Conservation (phyloP, 306 rosid genomes). For the Urtica urens region DNA sequence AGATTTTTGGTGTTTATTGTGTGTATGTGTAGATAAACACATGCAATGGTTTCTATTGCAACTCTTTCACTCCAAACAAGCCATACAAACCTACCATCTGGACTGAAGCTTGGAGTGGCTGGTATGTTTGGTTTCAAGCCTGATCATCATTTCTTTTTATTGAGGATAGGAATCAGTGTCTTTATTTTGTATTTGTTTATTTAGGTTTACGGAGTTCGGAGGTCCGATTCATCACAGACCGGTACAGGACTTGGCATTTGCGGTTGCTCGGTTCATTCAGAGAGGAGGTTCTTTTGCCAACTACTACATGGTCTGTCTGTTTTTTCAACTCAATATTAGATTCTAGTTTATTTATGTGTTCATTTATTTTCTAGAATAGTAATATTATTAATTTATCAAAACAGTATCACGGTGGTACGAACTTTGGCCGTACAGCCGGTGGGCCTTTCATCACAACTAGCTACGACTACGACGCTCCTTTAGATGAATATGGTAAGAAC, state of each 20-base stretch:
- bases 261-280: slow-evolving; percentile 69
- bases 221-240: slow-evolving; percentile 81
- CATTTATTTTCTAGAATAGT: neutral
- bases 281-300: slow-evolving; percentile 92
- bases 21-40: slow-evolving; percentile 68
- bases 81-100: slow-evolving; percentile 90
- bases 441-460: slow-evolving; percentile 98
- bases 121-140: slow-evolving; percentile 42
- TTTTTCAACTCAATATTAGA: slow-evolving; percentile 2
- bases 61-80: slow-evolving; percentile 75
- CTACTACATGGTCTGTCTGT: slow-evolving; percentile 81
- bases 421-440: slow-evolving; percentile 97
- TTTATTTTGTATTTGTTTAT: slow-evolving; percentile 12
- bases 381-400: neutral
- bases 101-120: slow-evolving; percentile 99
- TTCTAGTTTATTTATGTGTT: neutral
- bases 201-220: slow-evolving; percentile 92
- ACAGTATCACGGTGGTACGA: slow-evolving; percentile 98
- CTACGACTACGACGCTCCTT: slow-evolving; percentile 97
- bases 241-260: slow-evolving; percentile 92
- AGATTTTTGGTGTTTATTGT: slow-evolving; percentile 16
- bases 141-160: slow-evolving; percentile 8
- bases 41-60: slow-evolving; percentile 93
- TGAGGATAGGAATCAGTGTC: slow-evolving; percentile 3
- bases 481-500: slow-evolving; percentile 92